Evolutionary conservation across 805 yeast genomes (phyloP).

Genomic region (Metschnikowia lochheadii): DNA sequence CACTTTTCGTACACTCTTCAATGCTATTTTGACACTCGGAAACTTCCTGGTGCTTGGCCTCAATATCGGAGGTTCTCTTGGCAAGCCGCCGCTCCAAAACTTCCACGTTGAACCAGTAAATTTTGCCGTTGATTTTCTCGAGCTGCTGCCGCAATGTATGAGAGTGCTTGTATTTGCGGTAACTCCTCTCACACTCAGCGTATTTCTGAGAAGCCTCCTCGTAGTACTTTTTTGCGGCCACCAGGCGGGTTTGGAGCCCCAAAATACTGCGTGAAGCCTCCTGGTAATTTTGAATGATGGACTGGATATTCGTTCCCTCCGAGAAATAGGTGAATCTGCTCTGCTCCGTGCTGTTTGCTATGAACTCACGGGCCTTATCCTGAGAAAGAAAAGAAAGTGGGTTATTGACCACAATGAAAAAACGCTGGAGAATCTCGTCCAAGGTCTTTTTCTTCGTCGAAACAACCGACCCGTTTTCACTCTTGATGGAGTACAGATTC

Average conservation of each 20-base stretch:
- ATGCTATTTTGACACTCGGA: constrained; percentile 20
- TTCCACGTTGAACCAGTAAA: constrained; percentile 40
- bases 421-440: constrained; percentile 63
- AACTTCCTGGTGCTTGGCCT: constrained; percentile 11
- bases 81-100: constrained; percentile 25
- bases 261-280: constrained; percentile 25
- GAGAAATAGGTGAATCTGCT: constrained; percentile 73
- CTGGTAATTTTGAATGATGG: constrained; percentile 53
- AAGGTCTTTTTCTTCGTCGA: constrained; percentile 62
- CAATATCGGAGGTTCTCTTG: constrained; percentile 15
- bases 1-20: constrained; percentile 8
- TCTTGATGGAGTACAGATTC: constrained; percentile 51
- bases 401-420: constrained; percentile 77
- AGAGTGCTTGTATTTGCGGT: constrained; percentile 32
- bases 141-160: constrained; percentile 32
- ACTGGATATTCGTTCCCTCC: constrained; percentile 73
- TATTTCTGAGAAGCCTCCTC: constrained; percentile 26
- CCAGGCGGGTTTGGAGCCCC: constrained; percentile 26
- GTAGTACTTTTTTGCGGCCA: constrained; percentile 22
- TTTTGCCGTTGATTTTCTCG: constrained; percentile 36
- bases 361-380: constrained; percentile 86
- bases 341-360: constrained; percentile 69
- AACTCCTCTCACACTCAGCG: constrained; percentile 26
- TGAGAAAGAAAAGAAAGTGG: constrained; percentile 92
- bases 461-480: constrained; percentile 47